Evolutionary conservation across 2,329 filamentous ascomycete genomes (phyloP), one percentile per base, ranked within the genome.

Genomic region (Pseudogymnoascus sp.): DNA sequence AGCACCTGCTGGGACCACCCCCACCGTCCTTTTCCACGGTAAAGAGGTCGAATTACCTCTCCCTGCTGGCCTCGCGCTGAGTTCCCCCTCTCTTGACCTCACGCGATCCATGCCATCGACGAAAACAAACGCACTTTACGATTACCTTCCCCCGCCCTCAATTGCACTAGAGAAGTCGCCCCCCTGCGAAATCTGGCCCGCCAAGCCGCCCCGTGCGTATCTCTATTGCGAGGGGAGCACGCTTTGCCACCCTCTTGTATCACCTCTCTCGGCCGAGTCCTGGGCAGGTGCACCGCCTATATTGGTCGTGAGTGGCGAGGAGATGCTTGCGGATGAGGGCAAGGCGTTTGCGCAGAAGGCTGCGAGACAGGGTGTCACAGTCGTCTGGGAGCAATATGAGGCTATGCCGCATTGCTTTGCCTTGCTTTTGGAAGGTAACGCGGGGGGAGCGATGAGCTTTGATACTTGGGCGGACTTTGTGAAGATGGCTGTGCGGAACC

Each of bases 351-450:
- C 85, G 0, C 73, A 75, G 43, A 78, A 79, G 41, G 76, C 89
- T 8, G 76, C 76, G 12, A 65, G 68, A 6, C 82, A 88, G 53
- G 84, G 82, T 4, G 86, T 87, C 0, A 69, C 68, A 0, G 82
- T 92, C 0, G 77, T 83, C 2, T 88, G 85, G 67, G 84, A 90
- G 70, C 83, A 90, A 73, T 94, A 85, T 70, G 86, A 91, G 71
- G 87, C 84, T 2, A 93, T 93, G 89, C 88, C 90, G 60, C 89
- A 92, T 73, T 84, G 83, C 66, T 93, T 90, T 69, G 82, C 80
- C 0, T 67, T 84, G 64, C 64, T 89, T 1, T 73, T 90, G 60
- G 72, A 77, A 1, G 72, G 74, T 3, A 70, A 78, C 1, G 69
- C 76, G 1, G 77, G 74, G 30, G 74, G 79, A 2, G 74, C 69